Base-by-base conservation (phyloP, 768 basidiomycete species). In the Suillus subaureus region DNA sequence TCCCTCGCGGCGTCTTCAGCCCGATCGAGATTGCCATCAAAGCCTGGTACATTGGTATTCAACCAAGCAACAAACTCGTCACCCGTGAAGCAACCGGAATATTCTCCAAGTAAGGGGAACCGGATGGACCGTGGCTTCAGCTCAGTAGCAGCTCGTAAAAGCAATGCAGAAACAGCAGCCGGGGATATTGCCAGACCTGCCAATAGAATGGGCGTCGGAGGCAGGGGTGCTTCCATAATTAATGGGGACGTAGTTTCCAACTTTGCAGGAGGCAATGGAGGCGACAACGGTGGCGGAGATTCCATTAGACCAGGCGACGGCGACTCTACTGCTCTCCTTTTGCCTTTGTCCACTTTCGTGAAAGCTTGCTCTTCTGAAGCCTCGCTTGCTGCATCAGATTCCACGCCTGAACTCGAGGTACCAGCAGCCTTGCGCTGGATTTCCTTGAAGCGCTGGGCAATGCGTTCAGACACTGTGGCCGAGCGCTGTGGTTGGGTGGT, bases 21-120 rank as follows among this genome's bases (percentile, higher is more conserved):
- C 54, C 85, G 82, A 65, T 96, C 94, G 63, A 92, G 78, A 74
- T 83, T 90, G 23, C 90, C 92, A 21, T 85, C 89, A 67, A 97
- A 90, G 9, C 86, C 92, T 66, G 87, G 85, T 3, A 96, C 88
- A 68, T 92, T 89, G 64, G 84, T 85, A 64, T 88, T 87, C 64
- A 97, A 77, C 94, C 94, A 97, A 6, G 85, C 83, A 11, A 90
- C 91, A 68, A 97, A 90, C 68, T 97, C 95, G 49, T 94, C 94
- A 35, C 96, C 96, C 18, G 87, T 89, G 77, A 97, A 96, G 65
- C 91, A 90, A 64, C 93, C 90, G 35, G 88, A 83, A 68, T 95
- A 95, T 79, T 94, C 92, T 55, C 93, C 93, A 13, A 95, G 73
- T 16, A 95, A 78, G 1, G 94, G 89, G 79, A 94, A 87, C 43